phyloP scores from a whole-genome alignment of 116 monocot genomes.

The Cymodocea nodosa region DNA sequence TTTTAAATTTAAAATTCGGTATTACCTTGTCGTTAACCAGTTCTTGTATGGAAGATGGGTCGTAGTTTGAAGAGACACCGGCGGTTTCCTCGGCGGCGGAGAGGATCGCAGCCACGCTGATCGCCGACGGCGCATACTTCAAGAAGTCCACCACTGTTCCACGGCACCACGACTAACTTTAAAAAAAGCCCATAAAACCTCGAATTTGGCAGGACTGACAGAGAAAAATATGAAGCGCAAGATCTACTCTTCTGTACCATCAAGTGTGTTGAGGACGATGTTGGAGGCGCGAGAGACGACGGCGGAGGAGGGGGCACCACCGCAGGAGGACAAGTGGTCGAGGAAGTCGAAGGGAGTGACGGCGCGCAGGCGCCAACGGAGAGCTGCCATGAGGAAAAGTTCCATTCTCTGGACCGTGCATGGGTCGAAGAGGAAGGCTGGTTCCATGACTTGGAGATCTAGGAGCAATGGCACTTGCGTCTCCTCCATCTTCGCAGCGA shows the following conservation, averaged over 20 bases:
- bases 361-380: slow-evolving; percentile 63
- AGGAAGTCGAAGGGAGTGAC: slow-evolving; percentile 73
- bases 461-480: slow-evolving; percentile 42
- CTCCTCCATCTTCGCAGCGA: slow-evolving; percentile 91
- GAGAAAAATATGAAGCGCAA: not conserved
- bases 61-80: not conserved
- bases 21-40: slow-evolving; percentile 4
- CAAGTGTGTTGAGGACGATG: slow-evolving; percentile 33
- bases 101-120: slow-evolving; percentile 63
- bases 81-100: slow-evolving; percentile 13
- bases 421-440: slow-evolving; percentile 46
- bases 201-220: not conserved
- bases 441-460: slow-evolving; percentile 40
- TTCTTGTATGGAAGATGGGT: slow-evolving; percentile 1
- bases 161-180: not conserved
- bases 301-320: slow-evolving; percentile 9
- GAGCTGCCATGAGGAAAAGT: slow-evolving; percentile 54
- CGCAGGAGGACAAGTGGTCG: slow-evolving; percentile 19
- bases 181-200: too few species aligned
- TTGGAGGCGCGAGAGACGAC: slow-evolving; percentile 29
- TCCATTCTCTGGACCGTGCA: slow-evolving; percentile 61
- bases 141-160: slow-evolving; percentile 47
- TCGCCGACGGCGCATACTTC: slow-evolving; percentile 58
- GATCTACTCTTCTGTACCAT: slow-evolving; percentile 37
- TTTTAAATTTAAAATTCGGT: not conserved